Conservation (phyloP, 768 basidiomycete genomes). For the Piloderma croceum region DNA sequence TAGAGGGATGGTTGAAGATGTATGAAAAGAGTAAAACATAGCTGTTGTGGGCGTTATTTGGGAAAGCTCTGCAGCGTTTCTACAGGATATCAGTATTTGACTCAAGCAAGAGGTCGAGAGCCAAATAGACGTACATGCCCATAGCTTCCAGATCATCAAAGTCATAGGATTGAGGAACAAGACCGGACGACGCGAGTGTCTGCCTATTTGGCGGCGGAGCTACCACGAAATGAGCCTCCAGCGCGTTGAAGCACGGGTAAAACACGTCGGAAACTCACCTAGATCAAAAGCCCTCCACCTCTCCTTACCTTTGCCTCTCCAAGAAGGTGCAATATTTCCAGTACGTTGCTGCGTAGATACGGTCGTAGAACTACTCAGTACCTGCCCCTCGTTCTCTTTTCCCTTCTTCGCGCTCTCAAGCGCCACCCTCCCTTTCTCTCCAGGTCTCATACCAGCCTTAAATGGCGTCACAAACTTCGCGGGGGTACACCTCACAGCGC, state of each 20-base stretch:
- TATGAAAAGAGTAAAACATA: conserved; percentile 54
- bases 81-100: too few relatives aligned
- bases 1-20: conserved; percentile 26
- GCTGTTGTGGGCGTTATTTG: conserved; percentile 54
- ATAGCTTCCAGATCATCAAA: conserved; percentile 39
- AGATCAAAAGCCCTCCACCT: conserved; percentile 32
- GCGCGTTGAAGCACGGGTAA: too few relatives aligned
- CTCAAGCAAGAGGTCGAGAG: too few relatives aligned
- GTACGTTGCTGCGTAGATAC: neutral
- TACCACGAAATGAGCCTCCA: too few relatives aligned
- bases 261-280: conserved; percentile 34
- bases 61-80: conserved; percentile 44
- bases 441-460: conserved; percentile 46
- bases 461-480: conserved; percentile 59
- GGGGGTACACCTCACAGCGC: conserved; percentile 21
- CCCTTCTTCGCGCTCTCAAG: conserved; percentile 14
- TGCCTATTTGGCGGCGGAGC: too few relatives aligned
- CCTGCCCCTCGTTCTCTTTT: neutral
- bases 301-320: neutral
- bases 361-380: neutral
- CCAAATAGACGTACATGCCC: conserved; percentile 46
- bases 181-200: conserved; percentile 43
- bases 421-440: conserved; percentile 31
- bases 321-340: too few relatives aligned
- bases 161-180: conserved; percentile 44